Conservation (phyloP, 768 basidiomycete species). For the Tricholoma sp. region DNA sequence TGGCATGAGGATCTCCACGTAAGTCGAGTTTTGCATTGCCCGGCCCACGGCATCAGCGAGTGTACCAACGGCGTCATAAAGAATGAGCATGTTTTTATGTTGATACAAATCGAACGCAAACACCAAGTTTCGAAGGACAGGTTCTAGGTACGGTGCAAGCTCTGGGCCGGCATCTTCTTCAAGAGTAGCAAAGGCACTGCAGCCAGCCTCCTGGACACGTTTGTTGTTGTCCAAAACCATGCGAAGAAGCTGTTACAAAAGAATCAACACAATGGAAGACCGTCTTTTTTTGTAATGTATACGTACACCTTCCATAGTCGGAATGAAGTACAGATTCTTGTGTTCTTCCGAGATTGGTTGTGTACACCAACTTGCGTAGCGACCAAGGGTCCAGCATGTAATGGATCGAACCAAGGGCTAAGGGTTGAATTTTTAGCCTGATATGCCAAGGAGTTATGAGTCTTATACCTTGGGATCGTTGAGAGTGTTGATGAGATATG, state of each 20-base stretch:
- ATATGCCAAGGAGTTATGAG: not conserved
- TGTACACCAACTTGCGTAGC: slow-evolving; percentile 98
- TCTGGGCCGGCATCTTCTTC: slow-evolving; percentile 94
- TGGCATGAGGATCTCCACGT: slow-evolving; percentile 96
- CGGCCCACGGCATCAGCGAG: slow-evolving; percentile 93
- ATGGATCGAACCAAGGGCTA: slow-evolving; percentile 97
- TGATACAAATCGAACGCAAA: slow-evolving; percentile 98
- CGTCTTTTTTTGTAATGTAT: not conserved
- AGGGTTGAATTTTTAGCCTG: slow-evolving; percentile 7
- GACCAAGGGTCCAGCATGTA: slow-evolving; percentile 98
- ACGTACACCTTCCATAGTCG: slow-evolving; percentile 94
- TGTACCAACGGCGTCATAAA: slow-evolving; percentile 99
- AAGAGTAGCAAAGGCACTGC: slow-evolving; percentile 96
- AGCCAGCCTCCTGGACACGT: slow-evolving; percentile 98
- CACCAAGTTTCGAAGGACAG: slow-evolving; percentile 90
- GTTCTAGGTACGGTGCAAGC: slow-evolving; percentile 90
- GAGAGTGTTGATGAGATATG: slow-evolving; percentile 86
- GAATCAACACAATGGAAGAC: not conserved
- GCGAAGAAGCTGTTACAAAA: slow-evolving; percentile 70
- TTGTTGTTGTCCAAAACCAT: slow-evolving; percentile 99
- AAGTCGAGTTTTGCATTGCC: slow-evolving; percentile 78
- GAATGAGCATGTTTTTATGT: slow-evolving; percentile 97
- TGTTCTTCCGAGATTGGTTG: slow-evolving; percentile 80
- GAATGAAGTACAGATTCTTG: slow-evolving; percentile 87
- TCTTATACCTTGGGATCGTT: slow-evolving; percentile 81